Evolutionary conservation across 73 alveolate genomes (phyloP), one percentile per base, ranked within the genome.

Genomic region (Tetrahymena elliotti): DNA sequence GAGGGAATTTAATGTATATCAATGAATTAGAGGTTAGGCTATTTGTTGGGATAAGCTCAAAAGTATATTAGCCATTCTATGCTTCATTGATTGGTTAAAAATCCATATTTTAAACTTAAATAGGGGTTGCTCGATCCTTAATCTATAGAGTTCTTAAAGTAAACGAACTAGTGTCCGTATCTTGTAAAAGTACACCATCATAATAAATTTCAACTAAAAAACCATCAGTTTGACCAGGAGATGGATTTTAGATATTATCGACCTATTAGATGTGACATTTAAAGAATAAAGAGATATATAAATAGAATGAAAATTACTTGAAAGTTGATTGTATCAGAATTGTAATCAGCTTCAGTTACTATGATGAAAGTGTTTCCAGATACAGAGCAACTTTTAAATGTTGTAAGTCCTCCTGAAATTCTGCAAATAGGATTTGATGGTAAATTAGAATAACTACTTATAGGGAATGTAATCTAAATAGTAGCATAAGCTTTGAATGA

Each of bases 71-170:
- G 0, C 97, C 96, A 9, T 38, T 82, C 41, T 96, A 95, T 12
- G 95, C 98, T 95, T 96, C 98, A 93, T 96, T 96, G 38, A 84
- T 96, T 3, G 98, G 98, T 27, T 52, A 93, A 53, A 96, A 96
- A 16, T 96, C 93, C 37, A 96, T 96, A 22, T 88, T 20, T 38
- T 95, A 13, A 1, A 95, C 93, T 35, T 92, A 54, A 6, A 95
- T 68, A 27, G 95, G 94, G 8, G 94, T 47, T 18, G 95, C 41
- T 18, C 94, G 93, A 40, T 93, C 93, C 31, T 94, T 24, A 7
- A 96, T 95, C 18, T 93, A n/a, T 38, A 94, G 34, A 53, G 68
- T 84, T 94, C 96, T 88, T 11, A 95, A 53, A 20, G 53, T 11
- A 24, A 47, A 31, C 4, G 93, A 33, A 0, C 94, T 13, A 35